A percentile compares a stretch with the other conserved stretches of the same genome.
Evolutionary conservation across 192 early-diverging fungal genomes (phyloP).

Genomic region (Backusella tarrabulga): DNA sequence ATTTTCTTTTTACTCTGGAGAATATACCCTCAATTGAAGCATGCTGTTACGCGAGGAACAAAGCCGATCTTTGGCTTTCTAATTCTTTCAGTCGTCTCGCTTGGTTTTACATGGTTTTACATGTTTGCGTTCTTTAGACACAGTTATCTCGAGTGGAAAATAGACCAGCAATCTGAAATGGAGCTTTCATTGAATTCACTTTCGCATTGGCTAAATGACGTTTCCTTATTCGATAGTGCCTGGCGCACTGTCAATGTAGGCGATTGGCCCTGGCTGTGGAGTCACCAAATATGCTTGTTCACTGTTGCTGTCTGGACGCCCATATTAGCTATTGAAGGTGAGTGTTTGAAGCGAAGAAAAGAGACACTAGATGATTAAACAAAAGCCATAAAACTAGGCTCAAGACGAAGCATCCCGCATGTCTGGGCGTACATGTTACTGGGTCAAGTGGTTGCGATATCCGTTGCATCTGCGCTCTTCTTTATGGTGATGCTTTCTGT

Average conservation of each 20-base stretch:
- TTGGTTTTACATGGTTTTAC: constrained; percentile 28
- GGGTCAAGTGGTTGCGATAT: constrained; percentile 34
- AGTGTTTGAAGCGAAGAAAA: neutral
- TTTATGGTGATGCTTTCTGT: constrained; percentile 21
- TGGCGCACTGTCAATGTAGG: constrained; percentile 30
- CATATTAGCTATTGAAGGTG: constrained; percentile 32
- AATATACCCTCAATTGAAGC: constrained; percentile 7
- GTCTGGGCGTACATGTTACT: constrained; percentile 32
- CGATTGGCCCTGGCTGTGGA: constrained; percentile 30
- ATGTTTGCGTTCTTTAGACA: constrained; percentile 32
- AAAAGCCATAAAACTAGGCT: neutral
- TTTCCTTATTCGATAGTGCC: constrained; percentile 27
- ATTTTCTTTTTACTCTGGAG: constrained; percentile 23
- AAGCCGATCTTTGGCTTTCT: neutral
- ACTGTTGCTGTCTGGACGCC: constrained; percentile 35
- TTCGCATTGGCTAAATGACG: constrained; percentile 29
- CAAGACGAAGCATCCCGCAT: constrained; percentile 15
- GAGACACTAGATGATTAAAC: neutral
- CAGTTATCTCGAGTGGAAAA: constrained; percentile 22
- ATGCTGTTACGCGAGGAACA: neutral
- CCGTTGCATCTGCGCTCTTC: constrained; percentile 22
- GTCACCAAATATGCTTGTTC: constrained; percentile 32
- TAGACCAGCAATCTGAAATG: neutral
- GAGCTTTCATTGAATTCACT: constrained; percentile 11
- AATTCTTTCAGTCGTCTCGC: neutral